A percentile compares a stretch with the other conserved stretches of the same genome.
Evolutionary conservation across 768 basidiomycete species (phyloP).

Genomic region (Imleria badia): DNA sequence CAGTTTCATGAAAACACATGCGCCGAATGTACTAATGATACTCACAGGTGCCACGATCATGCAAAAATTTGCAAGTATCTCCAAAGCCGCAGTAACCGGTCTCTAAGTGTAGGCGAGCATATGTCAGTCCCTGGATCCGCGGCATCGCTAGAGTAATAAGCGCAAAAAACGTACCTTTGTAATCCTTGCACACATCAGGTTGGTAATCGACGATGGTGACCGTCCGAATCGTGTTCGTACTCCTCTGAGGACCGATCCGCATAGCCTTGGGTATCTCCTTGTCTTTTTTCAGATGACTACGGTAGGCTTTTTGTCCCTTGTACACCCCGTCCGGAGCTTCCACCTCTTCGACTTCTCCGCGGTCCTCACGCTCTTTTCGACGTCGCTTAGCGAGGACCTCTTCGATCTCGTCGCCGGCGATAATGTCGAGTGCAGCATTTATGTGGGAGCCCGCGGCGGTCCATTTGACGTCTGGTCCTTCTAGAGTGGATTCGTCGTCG

Average conservation of each 20-base stretch:
- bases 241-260: conserved; percentile 79
- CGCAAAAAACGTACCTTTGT: conserved; percentile 73
- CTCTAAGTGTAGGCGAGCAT: conserved; percentile 48
- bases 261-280: conserved; percentile 86
- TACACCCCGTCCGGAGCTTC: conserved; percentile 77
- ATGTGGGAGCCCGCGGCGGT: conserved; percentile 73
- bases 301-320: conserved; percentile 80
- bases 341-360: conserved; percentile 53
- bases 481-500: conserved; percentile 43
- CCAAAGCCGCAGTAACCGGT: conserved; percentile 99
- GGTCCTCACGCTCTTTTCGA: conserved; percentile 52
- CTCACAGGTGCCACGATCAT: conserved; percentile 94
- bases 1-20: conserved; percentile 3
- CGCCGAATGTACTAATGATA: conserved; percentile 17
- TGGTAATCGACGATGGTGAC: conserved; percentile 98
- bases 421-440: conserved; percentile 68
- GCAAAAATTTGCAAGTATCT: conserved; percentile 98
- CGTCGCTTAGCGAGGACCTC: conserved; percentile 71
- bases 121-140: conserved; percentile 18
- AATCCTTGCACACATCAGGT: conserved; percentile 99
- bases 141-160: not conserved
- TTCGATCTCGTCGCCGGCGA: conserved; percentile 81
- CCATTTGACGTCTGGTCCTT: conserved; percentile 73
- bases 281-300: conserved; percentile 75
- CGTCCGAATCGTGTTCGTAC: conserved; percentile 79